Evolutionary conservation across 768 basidiomycete species (phyloP), one percentile per base, ranked within the genome.

Genomic region (Auricularia sp.): DNA sequence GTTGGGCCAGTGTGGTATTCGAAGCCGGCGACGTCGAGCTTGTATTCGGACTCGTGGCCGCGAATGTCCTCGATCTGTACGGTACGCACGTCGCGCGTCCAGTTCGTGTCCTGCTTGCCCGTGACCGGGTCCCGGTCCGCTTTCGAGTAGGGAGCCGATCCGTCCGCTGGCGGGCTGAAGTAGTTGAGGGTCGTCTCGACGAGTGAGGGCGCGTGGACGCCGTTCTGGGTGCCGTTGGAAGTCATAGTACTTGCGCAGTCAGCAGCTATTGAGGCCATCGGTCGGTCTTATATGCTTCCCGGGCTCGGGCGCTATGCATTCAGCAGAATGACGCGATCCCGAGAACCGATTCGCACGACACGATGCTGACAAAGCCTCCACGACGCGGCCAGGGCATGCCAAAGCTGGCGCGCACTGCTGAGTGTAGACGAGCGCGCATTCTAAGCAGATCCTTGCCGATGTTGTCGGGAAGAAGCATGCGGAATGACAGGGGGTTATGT

Each of bases 11-110:
- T 34, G 29, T 59, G 56, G 24, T 59, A 83, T 68, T 81, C 80
- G 73, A 84, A 87, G 2, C 84, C 83, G 3, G 80, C 72, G 1
- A 70, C 80, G 68, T 85, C 84, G 24, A 85, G 77, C 29, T 77
- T 74, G 33, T 74, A 74, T 0, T 73, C 69, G 63, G 74, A 70
- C 70, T 85, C 82, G 69, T 80, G 79, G 3, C 81, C 83, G 34
- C 84, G 79, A 37, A 84, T 54, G 72, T 86, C 82, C 70, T 84
- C 81, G 63, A 87, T 79, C 37, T 75, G 64, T 0, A 82, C 67
- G 4, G 67, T 54, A 58, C 73, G 74, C 35, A 54, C 70, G 3
- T 74, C 74, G 6, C 75, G 68, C 3, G 51, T 63, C 66, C 69
- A 78, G 70, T 85, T 85, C 13, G 68, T 69, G 33, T 70, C 68